Evolutionary conservation across 2,329 filamentous ascomycete genomes (phyloP), one percentile per base, ranked within the genome.

Genomic region (Paecilomyces sp.): DNA sequence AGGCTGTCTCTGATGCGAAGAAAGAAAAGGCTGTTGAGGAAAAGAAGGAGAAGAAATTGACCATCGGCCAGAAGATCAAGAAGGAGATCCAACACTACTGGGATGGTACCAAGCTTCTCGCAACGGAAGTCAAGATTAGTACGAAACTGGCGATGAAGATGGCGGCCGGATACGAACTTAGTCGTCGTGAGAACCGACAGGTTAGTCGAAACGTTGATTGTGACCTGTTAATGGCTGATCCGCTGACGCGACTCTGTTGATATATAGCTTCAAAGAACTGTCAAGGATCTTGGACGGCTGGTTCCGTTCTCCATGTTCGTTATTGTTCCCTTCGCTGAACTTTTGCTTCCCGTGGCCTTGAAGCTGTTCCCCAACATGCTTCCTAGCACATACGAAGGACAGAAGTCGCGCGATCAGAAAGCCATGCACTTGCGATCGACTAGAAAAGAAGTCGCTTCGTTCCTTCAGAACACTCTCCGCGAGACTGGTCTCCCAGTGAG

Each of bases 221-320:
- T 61, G 12, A 33, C 33, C 31, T n/a, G 15, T 18, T 18, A 7
- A 60, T 28, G 53, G 47, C 52, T 4, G 22, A 22, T 7, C 25
- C 34, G 33, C 63, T 69, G 60, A 69, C 55, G 15, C 6, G 63
- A 36, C 24, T 58, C 47, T 57, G 33, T 30, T 57, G 25, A 28
- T 28, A 28, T 6, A 58, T 64, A 85, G 83, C 82, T 99, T 59
- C 88, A 90, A 79, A 86, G 94, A 70, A 99, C 94, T 11, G 91
- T 97, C 15, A 91, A 95, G 76, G 94, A 99, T 79, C 83, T 99
- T 54, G 92, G 86, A 34, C 92, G 94, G 15, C 80, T 99, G 61
- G 90, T 99, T 13, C 94, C 94, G 15, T 99, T 99, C 76, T 96
- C 92, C 7, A 89, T 97, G 67, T 99, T 99, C 76, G 85, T 99